Evolutionary conservation across 805 yeast species (phyloP), one percentile per base, ranked within the genome.

Genomic region (Teunomyces lycoperdinae): DNA sequence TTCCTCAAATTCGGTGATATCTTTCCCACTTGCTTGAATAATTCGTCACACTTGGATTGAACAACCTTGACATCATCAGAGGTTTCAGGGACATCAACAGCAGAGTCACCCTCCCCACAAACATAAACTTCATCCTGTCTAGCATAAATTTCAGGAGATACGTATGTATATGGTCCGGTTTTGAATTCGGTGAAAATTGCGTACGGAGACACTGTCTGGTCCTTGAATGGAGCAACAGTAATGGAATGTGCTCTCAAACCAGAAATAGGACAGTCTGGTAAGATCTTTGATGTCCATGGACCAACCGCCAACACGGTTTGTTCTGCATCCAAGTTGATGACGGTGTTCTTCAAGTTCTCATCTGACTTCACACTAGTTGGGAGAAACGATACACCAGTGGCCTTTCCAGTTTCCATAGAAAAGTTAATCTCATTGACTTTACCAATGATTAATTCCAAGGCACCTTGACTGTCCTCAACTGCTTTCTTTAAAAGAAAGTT

Each of bases 221-320:
- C 85, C 46, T 78, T 75, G 48, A 83, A 79, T 3, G 98, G 97
- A 40, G 88, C 81, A 46, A 94, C 80, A 0, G 97, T 90, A 61
- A 92, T 91, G 26, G 97, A 89, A 68, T 94, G 98, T 1, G 98
- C 98, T 56, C 97, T 78, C 53, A 92, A 73, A 4, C 97, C 97
- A 2, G 92, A 84, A 9, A 92, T 90, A 27, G 98, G 99, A 63
- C 98, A 91, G 55, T 87, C 90, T 2, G 96, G 96, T 49, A 92
- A 69, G 38, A 92, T 80, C 59, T 84, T 85, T 1, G 96, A 85
- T 2, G 97, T 90, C 99, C 99, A 92, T 9, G 99, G 99, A 0
- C 99, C 99, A 56, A 89, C 87, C 0, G 96, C 75, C 58, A 94
- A 73, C 9, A 92, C 84, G n/a, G 89, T 83, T 57, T 87, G 84